Evolutionary conservation across 2,329 filamentous ascomycete genomes (phyloP), one percentile per base, ranked within the genome.

Genomic region (Alternaria ethzedia): DNA sequence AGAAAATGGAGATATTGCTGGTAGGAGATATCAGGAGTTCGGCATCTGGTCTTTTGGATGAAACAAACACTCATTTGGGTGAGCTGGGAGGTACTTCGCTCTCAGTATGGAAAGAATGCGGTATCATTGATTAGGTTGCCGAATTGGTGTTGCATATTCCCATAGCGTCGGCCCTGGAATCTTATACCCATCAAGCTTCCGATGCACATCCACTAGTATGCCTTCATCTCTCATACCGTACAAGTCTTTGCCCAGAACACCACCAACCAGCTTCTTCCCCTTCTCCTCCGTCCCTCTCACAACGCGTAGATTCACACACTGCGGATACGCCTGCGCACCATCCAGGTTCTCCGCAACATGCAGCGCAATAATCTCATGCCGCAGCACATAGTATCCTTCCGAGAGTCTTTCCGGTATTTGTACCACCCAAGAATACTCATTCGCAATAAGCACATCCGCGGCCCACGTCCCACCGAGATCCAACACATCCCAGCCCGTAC

Each of bases 301-400:
- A 51, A 86, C 76, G 58, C 79, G 73, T 15, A 86, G 62, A 71
- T 85, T 86, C 46, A 85, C 70, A 68, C 85, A 87, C 74, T 85
- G 83, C 44, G 80, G 84, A 75, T 84, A 86, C 74, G 79, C 81
- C 79, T 84, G 85, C 8, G 84, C 84, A 13, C 84, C 84, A 60
- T 84, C 80, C 28, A 58, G n/a, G 3, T 79, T 70, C 7, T 76
- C 68, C 2, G 82, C 80, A 0, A 76, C 75, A 63, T 86, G 85
- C 15, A 86, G 71, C 6, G 82, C 85, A 54, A 84, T 82, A 30
- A 82, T 80, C 72, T 87, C 86, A 67, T 87, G 85, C 4, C 86
- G 78, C 23, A 88, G 69, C 20, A 88, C 83, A 63, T 87, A 88
- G 49, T 82, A 74, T 0, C 86, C 86, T 0, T 77, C 68, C 6